Conservation (phyloP, 2,329 filamentous ascomycete species). For the Penicillium occitanis region DNA sequence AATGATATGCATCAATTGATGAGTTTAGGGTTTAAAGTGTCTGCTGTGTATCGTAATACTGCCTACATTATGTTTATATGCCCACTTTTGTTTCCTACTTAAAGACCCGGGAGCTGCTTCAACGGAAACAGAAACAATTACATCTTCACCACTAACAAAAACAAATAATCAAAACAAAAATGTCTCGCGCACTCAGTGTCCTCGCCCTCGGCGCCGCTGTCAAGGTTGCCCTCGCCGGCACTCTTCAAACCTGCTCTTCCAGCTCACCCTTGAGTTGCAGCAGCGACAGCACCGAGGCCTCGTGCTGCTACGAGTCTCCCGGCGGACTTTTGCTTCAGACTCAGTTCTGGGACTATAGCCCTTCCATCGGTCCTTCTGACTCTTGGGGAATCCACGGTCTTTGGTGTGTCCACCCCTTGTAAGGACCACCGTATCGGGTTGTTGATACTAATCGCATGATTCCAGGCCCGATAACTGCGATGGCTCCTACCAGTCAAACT, state of each 20-base stretch:
- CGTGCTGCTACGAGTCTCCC: slow-evolving; percentile 61
- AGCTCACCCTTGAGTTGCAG: slow-evolving; percentile 56
- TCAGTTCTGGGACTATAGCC: slow-evolving; percentile 61
- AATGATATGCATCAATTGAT: neutral
- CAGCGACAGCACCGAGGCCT: slow-evolving; percentile 40
- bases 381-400: slow-evolving; percentile 61
- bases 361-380: slow-evolving; percentile 54
- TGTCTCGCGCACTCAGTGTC: slow-evolving; percentile 16
- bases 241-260: slow-evolving; percentile 40
- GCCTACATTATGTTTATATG: neutral
- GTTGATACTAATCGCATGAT: neutral
- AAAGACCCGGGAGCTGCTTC: neutral
- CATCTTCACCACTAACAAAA: neutral
- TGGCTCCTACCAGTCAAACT: slow-evolving; percentile 57
- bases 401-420: slow-evolving; percentile 52
- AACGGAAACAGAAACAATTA: neutral
- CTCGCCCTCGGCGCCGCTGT: slow-evolving; percentile 16
- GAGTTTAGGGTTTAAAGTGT: neutral
- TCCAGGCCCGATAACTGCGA: slow-evolving; percentile 55
- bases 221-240: slow-evolving; percentile 25
- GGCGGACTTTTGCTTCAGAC: slow-evolving; percentile 59
- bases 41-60: neutral
- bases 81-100: slow-evolving; percentile 6
- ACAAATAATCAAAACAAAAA: neutral
- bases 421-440: neutral